These are phyloP conservation scores for Medicago lupulina DNA, from an alignment of 306 rosid genomes.

Conservation along the genomic window DNA sequence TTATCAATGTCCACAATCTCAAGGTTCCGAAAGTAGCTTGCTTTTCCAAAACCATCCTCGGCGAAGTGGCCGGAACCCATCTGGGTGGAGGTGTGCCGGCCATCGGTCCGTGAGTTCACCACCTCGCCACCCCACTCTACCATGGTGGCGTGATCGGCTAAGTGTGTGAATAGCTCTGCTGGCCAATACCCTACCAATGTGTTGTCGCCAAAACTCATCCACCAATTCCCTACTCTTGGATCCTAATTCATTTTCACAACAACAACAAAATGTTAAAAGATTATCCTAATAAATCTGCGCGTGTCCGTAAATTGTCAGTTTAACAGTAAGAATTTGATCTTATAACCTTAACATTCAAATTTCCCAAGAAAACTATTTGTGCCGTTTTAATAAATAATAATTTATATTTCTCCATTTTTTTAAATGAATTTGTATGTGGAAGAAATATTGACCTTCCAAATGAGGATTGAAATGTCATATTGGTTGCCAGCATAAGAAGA, in stretches of 20 bases:
- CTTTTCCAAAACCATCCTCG: conserved; percentile 78
- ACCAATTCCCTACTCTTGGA: conserved; percentile 91
- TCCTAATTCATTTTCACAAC: conserved; percentile 47
- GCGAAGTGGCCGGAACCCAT: conserved; percentile 94
- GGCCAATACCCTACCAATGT: conserved; percentile 93
- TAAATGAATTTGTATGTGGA: conserved; percentile 12
- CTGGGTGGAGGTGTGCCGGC: conserved; percentile 81
- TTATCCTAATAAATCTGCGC: too few relatives aligned
- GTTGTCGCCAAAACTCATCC: conserved; percentile 90
- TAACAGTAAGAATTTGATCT: background rate
- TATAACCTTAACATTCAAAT: background rate
- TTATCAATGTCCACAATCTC: conserved; percentile 84
- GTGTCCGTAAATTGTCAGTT: background rate
- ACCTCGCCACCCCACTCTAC: conserved; percentile 99
- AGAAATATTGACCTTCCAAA: conserved; percentile 76
- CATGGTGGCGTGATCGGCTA: conserved; percentile 80
- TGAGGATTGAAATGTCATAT: conserved; percentile 77
- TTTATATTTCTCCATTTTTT: too few relatives aligned
- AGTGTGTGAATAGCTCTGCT: conserved; percentile 84
- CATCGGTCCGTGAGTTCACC: conserved; percentile 69
- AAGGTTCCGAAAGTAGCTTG: conserved; percentile 89
- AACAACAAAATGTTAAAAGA: background rate
- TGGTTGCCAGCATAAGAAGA: conserved; percentile 67
- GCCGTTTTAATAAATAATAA: background rate
- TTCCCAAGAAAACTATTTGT: background rate